Evolutionary conservation across 768 basidiomycete species (phyloP).

Genomic region (Mycena latifolia): DNA sequence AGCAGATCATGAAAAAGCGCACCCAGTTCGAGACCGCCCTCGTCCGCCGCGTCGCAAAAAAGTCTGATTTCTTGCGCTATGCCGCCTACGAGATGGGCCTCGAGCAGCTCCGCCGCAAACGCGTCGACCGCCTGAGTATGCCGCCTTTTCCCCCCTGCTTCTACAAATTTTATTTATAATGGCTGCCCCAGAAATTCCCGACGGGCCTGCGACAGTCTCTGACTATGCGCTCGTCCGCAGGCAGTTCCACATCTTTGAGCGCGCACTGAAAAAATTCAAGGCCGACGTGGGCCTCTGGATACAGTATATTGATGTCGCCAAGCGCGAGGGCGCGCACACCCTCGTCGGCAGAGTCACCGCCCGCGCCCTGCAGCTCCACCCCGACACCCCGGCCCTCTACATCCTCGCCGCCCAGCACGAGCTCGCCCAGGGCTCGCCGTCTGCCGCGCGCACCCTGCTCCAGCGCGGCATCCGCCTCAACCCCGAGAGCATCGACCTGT

Average conservation of each 20-base stretch:
- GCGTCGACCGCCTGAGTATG: constrained; percentile 79
- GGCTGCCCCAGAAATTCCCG: constrained; percentile 48
- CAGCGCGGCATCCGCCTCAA: constrained; percentile 90
- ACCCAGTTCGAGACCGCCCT: constrained; percentile 88
- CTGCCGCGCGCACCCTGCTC: constrained; percentile 85
- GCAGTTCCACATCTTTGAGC: constrained; percentile 92
- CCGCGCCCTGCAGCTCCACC: constrained; percentile 89
- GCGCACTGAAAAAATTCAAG: constrained; percentile 91
- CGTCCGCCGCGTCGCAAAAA: constrained; percentile 86
- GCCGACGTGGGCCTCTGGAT: constrained; percentile 89
- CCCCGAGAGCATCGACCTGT: constrained; percentile 78
- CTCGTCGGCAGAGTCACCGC: constrained; percentile 88
- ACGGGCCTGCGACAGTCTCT: constrained; percentile 56
- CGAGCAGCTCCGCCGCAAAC: constrained; percentile 83
- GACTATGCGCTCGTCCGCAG: constrained; percentile 88
- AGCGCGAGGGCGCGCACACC: constrained; percentile 81
- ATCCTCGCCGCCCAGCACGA: constrained; percentile 90
- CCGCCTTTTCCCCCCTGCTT: constrained; percentile 1
- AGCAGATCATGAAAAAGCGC: constrained; percentile 86
- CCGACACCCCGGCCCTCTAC: constrained; percentile 81
- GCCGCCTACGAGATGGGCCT: constrained; percentile 92
- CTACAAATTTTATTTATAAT: constrained; percentile 13
- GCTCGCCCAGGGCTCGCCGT: constrained; percentile 76
- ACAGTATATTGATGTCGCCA: constrained; percentile 89
- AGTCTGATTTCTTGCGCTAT: constrained; percentile 91